Evolutionary conservation across 306 rosid genomes (phyloP), one percentile per base, ranked within the genome.

Genomic region (Acacia melanoxylon): DNA sequence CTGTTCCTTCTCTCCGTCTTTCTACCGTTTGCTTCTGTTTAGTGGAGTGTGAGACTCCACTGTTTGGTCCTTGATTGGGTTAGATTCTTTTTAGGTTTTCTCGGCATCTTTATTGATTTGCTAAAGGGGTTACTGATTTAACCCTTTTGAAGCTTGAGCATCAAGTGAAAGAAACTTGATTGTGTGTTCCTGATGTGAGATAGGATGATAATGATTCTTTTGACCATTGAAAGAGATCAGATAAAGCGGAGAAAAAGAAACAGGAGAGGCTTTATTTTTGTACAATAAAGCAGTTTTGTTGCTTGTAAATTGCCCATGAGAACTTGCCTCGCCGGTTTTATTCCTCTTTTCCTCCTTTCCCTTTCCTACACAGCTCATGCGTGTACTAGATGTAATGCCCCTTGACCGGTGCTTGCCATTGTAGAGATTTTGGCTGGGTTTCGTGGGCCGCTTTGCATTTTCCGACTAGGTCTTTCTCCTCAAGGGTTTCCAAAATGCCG

Each of bases 161-260:
- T 42, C 76, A 88, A 90, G 88, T 90, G 91, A 81, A 81, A 67
- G 65, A 65, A 80, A 74, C 76, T 82, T 71, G 83, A 91, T 89
- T 85, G 40, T 86, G 68, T 83, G 81, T 83, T 88, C 78, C 86
- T 86, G 87, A 83, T 90, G 89, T 82, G 80, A 84, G 81, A 88
- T 86, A 56, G 83, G 84, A 87, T 83, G 78, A 82, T 85, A 86
- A 81, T 87, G 86, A 80, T 84, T 78, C 85, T 88, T 90, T 90
- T 92, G 90, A 90, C 97, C 90, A 77, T 52, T 51, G 75, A 86
- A 86, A 88, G 84, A 83, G 86, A 86, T 88, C 83, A 61, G 80
- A 80, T 77, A 88, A 87, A 87, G 91, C 77, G 45, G 58, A 75
- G 79, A 44, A 33, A 51, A 65, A 72, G 40, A 41, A 29, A 69